Percentiles rank a stretch among this genome's conserved stretches.
Evolutionary conservation across 2,329 filamentous ascomycete genomes (phyloP).

Genomic region (Paracoccidioides brasiliensis): DNA sequence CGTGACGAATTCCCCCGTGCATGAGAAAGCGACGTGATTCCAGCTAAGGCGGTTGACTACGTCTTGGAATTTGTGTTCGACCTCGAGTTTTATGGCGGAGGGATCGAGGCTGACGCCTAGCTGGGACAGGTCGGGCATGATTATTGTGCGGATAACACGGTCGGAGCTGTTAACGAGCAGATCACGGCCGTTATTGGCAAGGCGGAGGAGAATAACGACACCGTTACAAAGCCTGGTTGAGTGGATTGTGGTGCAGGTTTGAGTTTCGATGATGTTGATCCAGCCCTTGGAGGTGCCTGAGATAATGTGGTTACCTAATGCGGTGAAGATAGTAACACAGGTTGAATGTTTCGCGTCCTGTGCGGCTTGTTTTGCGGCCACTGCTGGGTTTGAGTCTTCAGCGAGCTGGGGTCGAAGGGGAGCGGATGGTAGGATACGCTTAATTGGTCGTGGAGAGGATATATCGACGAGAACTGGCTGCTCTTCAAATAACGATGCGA

Average conservation of each 20-base stretch:
- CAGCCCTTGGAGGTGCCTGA: conserved; percentile 91
- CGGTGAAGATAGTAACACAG: conserved; percentile 80
- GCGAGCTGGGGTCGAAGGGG: conserved; percentile 59
- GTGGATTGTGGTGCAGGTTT: conserved; percentile 70
- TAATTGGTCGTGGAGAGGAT: conserved; percentile 53
- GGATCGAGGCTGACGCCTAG: conserved; percentile 53
- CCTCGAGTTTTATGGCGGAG: conserved; percentile 73
- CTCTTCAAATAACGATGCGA: conserved; percentile 87
- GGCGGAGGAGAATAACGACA: conserved; percentile 73
- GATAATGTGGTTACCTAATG: conserved; percentile 74
- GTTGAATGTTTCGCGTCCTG: conserved; percentile 93
- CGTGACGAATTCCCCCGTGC: conserved; percentile 87
- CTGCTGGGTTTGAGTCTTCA: conserved; percentile 45
- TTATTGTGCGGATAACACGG: conserved; percentile 84
- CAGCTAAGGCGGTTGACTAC: conserved; percentile 88
- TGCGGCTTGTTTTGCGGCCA: conserved; percentile 71
- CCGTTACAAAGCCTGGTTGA: conserved; percentile 79
- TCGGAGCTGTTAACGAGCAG: conserved; percentile 88
- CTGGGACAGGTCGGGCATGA: conserved; percentile 60
- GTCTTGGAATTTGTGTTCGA: conserved; percentile 97
- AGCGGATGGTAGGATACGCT: conserved; percentile 65
- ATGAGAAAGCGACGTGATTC: conserved; percentile 95
- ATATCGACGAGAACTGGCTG: conserved; percentile 80
- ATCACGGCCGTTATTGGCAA: conserved; percentile 73
- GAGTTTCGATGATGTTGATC: conserved; percentile 84